These are phyloP conservation scores for Candida silvicultrix DNA, from an alignment of 805 yeast genomes.

Conservation along the genomic window DNA sequence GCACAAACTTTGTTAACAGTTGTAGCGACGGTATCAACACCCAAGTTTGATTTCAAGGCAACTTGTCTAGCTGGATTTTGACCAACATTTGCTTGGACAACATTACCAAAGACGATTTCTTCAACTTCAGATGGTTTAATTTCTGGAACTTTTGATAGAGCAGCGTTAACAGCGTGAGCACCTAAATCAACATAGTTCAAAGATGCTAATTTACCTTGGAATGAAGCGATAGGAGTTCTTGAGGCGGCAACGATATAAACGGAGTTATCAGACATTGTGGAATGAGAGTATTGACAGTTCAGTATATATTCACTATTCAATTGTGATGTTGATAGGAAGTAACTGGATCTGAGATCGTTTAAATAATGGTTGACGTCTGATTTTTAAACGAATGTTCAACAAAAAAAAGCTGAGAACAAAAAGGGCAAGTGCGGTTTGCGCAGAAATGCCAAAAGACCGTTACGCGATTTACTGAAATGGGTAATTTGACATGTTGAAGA, in stretches of 20 bases:
- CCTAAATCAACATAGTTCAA: constrained; percentile 83
- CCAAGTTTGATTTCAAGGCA: constrained; percentile 83
- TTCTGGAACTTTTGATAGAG: constrained; percentile 75
- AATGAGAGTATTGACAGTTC: not conserved
- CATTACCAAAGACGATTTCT: constrained; percentile 91
- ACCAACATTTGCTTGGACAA: constrained; percentile 87
- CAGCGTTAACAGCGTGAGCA: constrained; percentile 86
- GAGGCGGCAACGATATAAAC: constrained; percentile 90
- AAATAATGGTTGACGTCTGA: too few relatives aligned
- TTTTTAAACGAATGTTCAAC: not conserved
- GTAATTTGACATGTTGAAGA: too few relatives aligned
- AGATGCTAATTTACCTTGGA: constrained; percentile 78
- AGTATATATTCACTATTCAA: too few relatives aligned
- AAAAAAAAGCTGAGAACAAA: too few relatives aligned
- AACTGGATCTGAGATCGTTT: too few relatives aligned
- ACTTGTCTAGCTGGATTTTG: constrained; percentile 99
- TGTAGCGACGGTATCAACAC: constrained; percentile 75
- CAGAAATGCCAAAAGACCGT: too few relatives aligned
- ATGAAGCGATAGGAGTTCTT: constrained; percentile 95
- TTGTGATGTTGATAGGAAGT: too few relatives aligned
- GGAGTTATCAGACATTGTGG: constrained; percentile 26
- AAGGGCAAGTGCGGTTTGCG: too few relatives aligned
- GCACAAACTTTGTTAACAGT: constrained; percentile 97
- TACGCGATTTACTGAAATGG: too few relatives aligned
- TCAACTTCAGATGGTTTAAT: constrained; percentile 74